Evolutionary conservation across 2,329 filamentous ascomycete species (phyloP).

Genomic region (Bertia moriformis): DNA sequence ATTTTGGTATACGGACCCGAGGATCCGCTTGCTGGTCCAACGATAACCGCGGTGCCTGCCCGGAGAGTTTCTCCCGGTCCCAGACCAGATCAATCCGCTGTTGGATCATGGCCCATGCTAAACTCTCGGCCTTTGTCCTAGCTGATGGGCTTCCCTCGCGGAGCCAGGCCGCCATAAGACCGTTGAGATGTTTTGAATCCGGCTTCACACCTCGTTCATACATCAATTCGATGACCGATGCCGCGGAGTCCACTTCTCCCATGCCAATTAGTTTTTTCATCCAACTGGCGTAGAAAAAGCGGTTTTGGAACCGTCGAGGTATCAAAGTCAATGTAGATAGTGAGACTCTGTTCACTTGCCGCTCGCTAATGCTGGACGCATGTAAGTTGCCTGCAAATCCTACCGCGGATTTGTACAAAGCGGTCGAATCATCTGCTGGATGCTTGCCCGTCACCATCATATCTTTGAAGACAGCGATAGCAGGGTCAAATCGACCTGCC

Average conservation of each 20-base stretch:
- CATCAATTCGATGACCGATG: constrained; percentile 39
- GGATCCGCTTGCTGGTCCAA: background rate
- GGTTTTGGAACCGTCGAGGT: constrained; percentile 1
- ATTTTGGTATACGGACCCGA: constrained; percentile 13
- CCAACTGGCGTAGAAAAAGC: constrained; percentile 1
- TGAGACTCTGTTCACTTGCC: background rate
- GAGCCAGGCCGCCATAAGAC: constrained; percentile 34
- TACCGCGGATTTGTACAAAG: background rate
- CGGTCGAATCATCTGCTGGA: background rate
- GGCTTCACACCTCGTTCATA: constrained; percentile 35
- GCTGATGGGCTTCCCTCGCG: constrained; percentile 19
- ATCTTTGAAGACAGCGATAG: background rate
- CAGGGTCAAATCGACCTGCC: background rate
- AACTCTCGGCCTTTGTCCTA: constrained; percentile 24
- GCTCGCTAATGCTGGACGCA: background rate
- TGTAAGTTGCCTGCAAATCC: background rate
- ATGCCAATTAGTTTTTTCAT: constrained; percentile 1
- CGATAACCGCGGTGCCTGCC: constrained; percentile 2
- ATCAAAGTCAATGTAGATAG: background rate
- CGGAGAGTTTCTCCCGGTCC: constrained; percentile 8
- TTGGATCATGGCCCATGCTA: constrained; percentile 34
- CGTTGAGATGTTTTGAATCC: constrained; percentile 36
- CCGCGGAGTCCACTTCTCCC: constrained; percentile 29
- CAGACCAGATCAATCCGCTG: constrained; percentile 25
- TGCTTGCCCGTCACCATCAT: background rate